Percentiles rank a stretch among this genome's conserved stretches.
phyloP scores from a whole-genome alignment of 345 rosid genomes.

The Eutrema heterophyllum region DNA sequence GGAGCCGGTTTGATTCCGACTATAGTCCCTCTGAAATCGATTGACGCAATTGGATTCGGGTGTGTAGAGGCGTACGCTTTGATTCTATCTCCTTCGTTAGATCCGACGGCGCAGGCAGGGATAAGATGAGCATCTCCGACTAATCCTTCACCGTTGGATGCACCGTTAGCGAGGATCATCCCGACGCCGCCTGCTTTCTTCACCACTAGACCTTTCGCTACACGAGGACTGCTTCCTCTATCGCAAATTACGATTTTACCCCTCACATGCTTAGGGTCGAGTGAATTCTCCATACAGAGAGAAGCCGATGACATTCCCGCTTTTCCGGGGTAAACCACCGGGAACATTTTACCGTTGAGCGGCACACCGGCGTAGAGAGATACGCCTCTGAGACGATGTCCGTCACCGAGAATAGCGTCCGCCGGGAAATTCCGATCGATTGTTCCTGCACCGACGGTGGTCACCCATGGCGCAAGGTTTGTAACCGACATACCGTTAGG shows the following conservation, averaged over 20 bases:
- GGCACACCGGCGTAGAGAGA: constrained; percentile 60
- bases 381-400: constrained; percentile 55
- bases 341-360: constrained; percentile 53
- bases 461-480: constrained; percentile 72
- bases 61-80: constrained; percentile 48
- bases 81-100: constrained; percentile 58
- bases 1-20: constrained; percentile 80
- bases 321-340: constrained; percentile 68
- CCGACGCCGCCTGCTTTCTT: constrained; percentile 82
- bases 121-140: constrained; percentile 79
- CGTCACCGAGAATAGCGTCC: constrained; percentile 53
- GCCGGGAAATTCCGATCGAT: constrained; percentile 78
- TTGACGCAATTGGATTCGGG: constrained; percentile 45
- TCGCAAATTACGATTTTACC: constrained; percentile 83
- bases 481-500: constrained; percentile 76
- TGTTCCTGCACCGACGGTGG: constrained; percentile 69
- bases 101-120: constrained; percentile 70
- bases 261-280: constrained; percentile 50
- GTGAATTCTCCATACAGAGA: constrained; percentile 70
- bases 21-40: constrained; percentile 64
- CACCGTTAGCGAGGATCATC: constrained; percentile 78
- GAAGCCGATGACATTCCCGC: constrained; percentile 55
- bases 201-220: constrained; percentile 77
- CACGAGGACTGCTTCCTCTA: constrained; percentile 71
- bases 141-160: constrained; percentile 74